Evolutionary conservation across 352 stramenopile genomes (phyloP), one percentile per base, ranked within the genome.

Genomic region (Pythium pectinolyticum): DNA sequence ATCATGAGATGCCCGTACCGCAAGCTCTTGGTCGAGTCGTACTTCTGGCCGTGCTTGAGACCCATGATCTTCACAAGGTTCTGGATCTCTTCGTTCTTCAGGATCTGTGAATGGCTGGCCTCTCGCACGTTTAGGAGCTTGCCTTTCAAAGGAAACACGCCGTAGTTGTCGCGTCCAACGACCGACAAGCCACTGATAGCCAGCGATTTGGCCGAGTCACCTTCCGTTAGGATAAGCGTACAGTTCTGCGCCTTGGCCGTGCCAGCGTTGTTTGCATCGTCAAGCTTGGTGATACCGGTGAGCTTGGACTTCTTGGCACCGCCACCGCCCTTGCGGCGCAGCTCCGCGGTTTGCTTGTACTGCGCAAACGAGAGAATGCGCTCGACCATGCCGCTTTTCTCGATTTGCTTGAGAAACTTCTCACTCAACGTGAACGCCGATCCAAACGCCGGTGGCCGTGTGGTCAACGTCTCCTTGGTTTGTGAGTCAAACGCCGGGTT

Each of bases 81-180:
- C 62, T 98, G 94, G 39, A 99, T 97, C 54, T 99, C 97, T 64
- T 96, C 93, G 77, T 99, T 99, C 59, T 98, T 98, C 49, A 97
- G 69, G 41, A 99, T 91, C 67, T 99, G 95, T 5, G 80, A 74
- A 66, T 98, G 88, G n/a, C 87, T 97, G 34, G 97, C 97, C 86
- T 99, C 98, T 20, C 98, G 96, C 31, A 99, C 98, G 70, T 99
- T 99, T 19, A 99, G 77, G 47, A 98, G 90, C 74, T 99, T 99
- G 31, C 97, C 97, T 32, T 94, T 86, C 11, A 99, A 73, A 5
- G 97, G 97, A 73, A 99, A 99, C 1, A 99, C 97, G 40, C 97
- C 97, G 68, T 98, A 99, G 40, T 96, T 86, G 60, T 99, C 94
- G 57, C 97, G 78, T 6, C 97, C 96, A 46, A 99, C 92, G 12